Percentiles rank a stretch among this genome's conserved stretches.
These are phyloP conservation scores for Phoenix roebelenii DNA, from an alignment of 176 grass and related monocot species.

Conservation along the genomic window DNA sequence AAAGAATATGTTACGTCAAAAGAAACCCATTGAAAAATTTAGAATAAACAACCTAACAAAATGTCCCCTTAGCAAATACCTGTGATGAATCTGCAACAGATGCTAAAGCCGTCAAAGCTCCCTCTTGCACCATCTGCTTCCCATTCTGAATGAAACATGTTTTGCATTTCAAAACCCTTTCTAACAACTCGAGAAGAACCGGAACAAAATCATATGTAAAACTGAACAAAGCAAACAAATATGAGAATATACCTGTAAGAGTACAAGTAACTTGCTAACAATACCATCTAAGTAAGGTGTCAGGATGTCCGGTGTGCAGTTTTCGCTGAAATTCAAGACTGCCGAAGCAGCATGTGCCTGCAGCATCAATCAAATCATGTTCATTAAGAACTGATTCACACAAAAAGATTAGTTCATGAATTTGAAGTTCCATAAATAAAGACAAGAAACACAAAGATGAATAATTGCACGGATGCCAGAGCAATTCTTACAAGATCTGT, in stretches of 20 bases:
- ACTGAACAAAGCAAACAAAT: neutral
- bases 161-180: too few species aligned
- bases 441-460: too few species aligned
- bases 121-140: conserved; percentile 99
- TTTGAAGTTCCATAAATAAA: too few species aligned
- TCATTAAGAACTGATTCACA: too few species aligned
- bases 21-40: neutral
- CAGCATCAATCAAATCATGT: neutral
- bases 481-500: too few species aligned
- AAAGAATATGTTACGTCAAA: conserved; percentile 3
- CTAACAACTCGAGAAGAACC: too few species aligned
- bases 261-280: conserved; percentile 87
- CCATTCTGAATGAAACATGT: conserved; percentile 53
- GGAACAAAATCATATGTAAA: too few species aligned
- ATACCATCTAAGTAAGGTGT: conserved; percentile 92
- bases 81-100: conserved; percentile 99
- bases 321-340: conserved; percentile 93
- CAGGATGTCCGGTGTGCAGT: conserved; percentile 93
- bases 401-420: too few species aligned
- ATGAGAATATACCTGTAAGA: conserved; percentile 50
- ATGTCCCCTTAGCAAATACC: conserved; percentile 25
- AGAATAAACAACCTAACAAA: conserved; percentile 3
- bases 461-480: too few species aligned
- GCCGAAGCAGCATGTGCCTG: conserved; percentile 97
- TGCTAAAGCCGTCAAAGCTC: conserved; percentile 88